phyloP scores from a whole-genome alignment of 345 rosid species.

The Barbarea vulgaris region DNA sequence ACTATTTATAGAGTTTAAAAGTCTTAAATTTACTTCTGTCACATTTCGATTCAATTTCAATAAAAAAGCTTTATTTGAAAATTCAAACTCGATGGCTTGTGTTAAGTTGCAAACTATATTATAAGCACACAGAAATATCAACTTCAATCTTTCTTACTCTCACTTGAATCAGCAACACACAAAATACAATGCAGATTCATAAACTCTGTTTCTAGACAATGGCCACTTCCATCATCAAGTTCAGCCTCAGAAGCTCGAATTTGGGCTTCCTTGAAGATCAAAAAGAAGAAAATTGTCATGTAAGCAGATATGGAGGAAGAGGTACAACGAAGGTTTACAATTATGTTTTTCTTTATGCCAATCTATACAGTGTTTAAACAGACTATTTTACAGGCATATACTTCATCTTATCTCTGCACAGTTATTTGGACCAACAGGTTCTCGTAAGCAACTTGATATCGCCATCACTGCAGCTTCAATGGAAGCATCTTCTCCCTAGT shows the following conservation, averaged over 20 bases:
- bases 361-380: slow-evolving; percentile 18
- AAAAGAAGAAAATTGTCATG: neutral
- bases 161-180: neutral
- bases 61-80: neutral
- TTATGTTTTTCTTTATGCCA: neutral
- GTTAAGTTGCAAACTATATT: neutral
- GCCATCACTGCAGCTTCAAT: slow-evolving; percentile 92
- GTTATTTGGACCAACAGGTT: slow-evolving; percentile 73
- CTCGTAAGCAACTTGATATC: slow-evolving; percentile 79
- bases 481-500: slow-evolving; percentile 91
- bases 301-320: neutral
- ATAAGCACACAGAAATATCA: neutral
- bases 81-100: neutral
- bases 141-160: neutral
- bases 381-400: neutral
- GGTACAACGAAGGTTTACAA: neutral
- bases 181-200: neutral
- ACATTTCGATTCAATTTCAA: neutral
- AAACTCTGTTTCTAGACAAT: neutral
- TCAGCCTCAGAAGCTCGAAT: neutral
- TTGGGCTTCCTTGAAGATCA: neutral
- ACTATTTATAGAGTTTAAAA: neutral
- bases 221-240: neutral
- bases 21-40: neutral
- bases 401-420: slow-evolving; percentile 68